Conservation (phyloP, 2,329 filamentous ascomycete genomes). For the Stagonosporopsis rhizophila region DNA sequence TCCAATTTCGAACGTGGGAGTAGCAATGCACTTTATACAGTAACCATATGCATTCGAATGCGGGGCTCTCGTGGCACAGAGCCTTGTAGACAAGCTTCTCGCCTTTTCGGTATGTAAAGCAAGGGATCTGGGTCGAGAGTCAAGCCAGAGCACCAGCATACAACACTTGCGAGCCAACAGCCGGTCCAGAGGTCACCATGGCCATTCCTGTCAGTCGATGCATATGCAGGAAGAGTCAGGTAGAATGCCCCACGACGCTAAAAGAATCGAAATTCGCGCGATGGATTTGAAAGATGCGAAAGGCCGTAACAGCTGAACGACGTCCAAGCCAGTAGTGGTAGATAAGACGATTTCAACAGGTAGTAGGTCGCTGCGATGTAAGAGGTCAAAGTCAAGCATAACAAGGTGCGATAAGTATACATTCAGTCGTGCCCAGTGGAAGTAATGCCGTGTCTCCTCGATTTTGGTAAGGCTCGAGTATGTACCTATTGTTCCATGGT, state of each 20-base stretch:
- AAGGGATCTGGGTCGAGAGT: constrained; percentile 4
- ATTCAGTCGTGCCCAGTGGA: background rate
- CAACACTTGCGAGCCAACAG: background rate
- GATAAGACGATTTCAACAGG: too few species aligned
- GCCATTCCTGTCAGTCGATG: constrained; percentile 1
- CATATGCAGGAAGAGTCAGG: constrained; percentile 5
- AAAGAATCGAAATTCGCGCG: background rate
- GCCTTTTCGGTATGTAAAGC: background rate
- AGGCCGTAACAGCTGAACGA: background rate
- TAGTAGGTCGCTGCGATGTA: too few species aligned
- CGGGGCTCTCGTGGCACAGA: constrained; percentile 1
- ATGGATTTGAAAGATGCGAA: background rate
- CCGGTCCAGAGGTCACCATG: background rate
- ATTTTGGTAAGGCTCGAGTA: too few species aligned
- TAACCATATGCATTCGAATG: background rate
- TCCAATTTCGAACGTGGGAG: background rate
- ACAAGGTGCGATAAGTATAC: background rate
- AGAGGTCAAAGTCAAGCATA: background rate
- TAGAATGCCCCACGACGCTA: background rate
- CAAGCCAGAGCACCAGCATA: background rate
- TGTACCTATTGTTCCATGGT: background rate
- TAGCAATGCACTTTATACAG: constrained; percentile 7
- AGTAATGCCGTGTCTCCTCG: too few species aligned
- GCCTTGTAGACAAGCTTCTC: constrained; percentile 2
- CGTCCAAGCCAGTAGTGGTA: background rate